Base-by-base conservation (phyloP, 305 asterid genomes). In the Solanum hybrid region DNA sequence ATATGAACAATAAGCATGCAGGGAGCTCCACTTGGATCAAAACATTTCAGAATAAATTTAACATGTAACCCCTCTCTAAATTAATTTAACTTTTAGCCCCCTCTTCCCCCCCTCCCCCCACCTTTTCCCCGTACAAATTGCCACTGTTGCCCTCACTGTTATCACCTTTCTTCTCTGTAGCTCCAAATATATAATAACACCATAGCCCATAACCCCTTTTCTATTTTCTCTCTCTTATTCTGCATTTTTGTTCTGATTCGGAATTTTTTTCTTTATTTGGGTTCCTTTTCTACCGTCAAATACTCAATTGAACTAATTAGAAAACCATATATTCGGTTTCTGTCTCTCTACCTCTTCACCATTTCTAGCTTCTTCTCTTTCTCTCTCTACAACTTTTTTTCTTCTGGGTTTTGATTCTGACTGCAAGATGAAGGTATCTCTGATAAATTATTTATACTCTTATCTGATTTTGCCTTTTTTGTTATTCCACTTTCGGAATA, bases 221-320 rank as follows among this genome's bases (percentile, higher is more conserved):
- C 26, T 26, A 82, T 10, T 89, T 90, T 90, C 93, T 91, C 90
- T 87, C 86, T 93, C 92, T 88, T 89, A 77, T 75, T 91, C 93
- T 90, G 91, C 90, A 89, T 22, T 76, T 88, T 92, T 92, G 92
- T 89, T 92, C 87, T 75, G 92, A 91, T 89, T 91, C 88, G 73
- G 87, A 84, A 9, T 0, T 5, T 17, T 39, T 39, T 80, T 14
- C 33, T 88, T 41, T 82, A 34, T 26, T 12, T 41, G 89, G 57
- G 17, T 73, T 37, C 68, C 85, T 68, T 89, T 86, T 57, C 41
- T 86, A 88, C 84, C 89, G 84, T 91, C 79, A 79, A 86, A 68
- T 73, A 27, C 34, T 89, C 70, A 17, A 34, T 90, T 90, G 72
- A 41, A 17, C 72, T 91, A 79, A 83, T 70, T 70, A 83, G 37